Percentiles rank a stretch among this genome's conserved stretches.
Evolutionary conservation across 2,329 filamentous ascomycete genomes (phyloP).

Genomic region (Cercospora sp.): DNA sequence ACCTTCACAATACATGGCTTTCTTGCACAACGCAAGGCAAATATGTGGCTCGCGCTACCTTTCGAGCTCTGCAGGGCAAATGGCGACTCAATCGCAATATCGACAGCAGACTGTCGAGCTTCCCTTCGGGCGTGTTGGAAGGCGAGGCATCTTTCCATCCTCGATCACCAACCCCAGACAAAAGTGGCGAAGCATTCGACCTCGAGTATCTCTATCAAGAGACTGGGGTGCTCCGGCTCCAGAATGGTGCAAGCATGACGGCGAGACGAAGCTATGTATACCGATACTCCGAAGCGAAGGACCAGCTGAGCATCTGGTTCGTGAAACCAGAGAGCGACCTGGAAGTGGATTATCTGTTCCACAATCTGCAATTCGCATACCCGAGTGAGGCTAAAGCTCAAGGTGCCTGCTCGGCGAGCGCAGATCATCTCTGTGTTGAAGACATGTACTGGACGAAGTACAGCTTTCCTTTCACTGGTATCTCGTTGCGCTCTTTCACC

Average conservation of each 20-base stretch:
- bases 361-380: slow-evolving; percentile 62
- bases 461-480: slow-evolving; percentile 62
- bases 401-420: slow-evolving; percentile 62
- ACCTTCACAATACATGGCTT: slow-evolving; percentile 44
- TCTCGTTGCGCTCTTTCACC: slow-evolving; percentile 60
- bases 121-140: slow-evolving; percentile 33
- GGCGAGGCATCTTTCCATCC: slow-evolving; percentile 37
- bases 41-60: slow-evolving; percentile 34
- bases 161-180: slow-evolving; percentile 31
- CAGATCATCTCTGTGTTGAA: slow-evolving; percentile 68
- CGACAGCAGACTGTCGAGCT: slow-evolving; percentile 29
- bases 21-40: slow-evolving; percentile 29
- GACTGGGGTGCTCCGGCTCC: slow-evolving; percentile 29
- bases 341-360: slow-evolving; percentile 71
- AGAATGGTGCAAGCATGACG: slow-evolving; percentile 48
- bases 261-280: slow-evolving; percentile 70
- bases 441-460: slow-evolving; percentile 71
- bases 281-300: slow-evolving; percentile 63
- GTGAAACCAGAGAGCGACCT: slow-evolving; percentile 61
- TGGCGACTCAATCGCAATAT: slow-evolving; percentile 37
- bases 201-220: slow-evolving; percentile 40
- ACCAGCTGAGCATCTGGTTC: slow-evolving; percentile 72
- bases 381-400: slow-evolving; percentile 38
- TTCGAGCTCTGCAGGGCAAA: slow-evolving; percentile 38
- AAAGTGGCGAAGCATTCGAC: slow-evolving; percentile 30